phyloP scores from a whole-genome alignment of 768 basidiomycete species.

The Xanthoconium stramineum region DNA sequence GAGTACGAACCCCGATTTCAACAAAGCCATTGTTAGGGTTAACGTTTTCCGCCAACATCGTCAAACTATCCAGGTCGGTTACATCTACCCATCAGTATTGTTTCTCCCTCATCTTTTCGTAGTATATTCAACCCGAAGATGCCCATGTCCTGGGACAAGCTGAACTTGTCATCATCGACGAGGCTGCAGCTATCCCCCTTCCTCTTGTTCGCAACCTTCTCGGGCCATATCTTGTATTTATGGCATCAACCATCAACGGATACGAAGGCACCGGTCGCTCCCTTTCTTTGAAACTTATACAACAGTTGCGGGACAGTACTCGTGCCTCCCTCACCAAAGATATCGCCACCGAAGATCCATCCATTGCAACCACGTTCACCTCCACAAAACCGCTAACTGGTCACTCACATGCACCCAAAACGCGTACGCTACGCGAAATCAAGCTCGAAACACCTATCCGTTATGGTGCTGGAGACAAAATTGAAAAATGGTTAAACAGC shows the following conservation, averaged over 20 bases:
- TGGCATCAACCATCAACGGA: slow-evolving; percentile 99
- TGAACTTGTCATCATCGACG: slow-evolving; percentile 95
- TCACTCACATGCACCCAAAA: slow-evolving; percentile 58
- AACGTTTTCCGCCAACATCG: slow-evolving; percentile 91
- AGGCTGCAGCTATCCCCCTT: slow-evolving; percentile 96
- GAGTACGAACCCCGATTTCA: slow-evolving; percentile 91
- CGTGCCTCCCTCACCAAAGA: slow-evolving; percentile 75
- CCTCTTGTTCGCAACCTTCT: slow-evolving; percentile 94
- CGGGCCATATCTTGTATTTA: slow-evolving; percentile 95
- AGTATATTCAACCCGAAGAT: slow-evolving; percentile 99
- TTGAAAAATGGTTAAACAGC: slow-evolving; percentile 92
- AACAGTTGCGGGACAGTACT: slow-evolving; percentile 91
- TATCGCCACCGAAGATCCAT: slow-evolving; percentile 37
- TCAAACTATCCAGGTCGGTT: slow-evolving; percentile 89
- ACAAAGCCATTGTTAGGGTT: slow-evolving; percentile 92
- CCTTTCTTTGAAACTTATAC: slow-evolving; percentile 94
- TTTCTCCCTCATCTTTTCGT: slow-evolving; percentile 4
- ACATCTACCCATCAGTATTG: not conserved
- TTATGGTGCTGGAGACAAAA: slow-evolving; percentile 78
- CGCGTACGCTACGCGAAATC: slow-evolving; percentile 82
- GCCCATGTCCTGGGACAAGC: slow-evolving; percentile 97
- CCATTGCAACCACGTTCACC: slow-evolving; percentile 32
- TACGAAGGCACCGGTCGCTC: slow-evolving; percentile 99
- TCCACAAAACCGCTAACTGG: slow-evolving; percentile 49
- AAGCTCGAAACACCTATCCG: slow-evolving; percentile 95